phyloP scores from a whole-genome alignment of 2,329 filamentous ascomycete genomes.

The Colletotrichum sp. region DNA sequence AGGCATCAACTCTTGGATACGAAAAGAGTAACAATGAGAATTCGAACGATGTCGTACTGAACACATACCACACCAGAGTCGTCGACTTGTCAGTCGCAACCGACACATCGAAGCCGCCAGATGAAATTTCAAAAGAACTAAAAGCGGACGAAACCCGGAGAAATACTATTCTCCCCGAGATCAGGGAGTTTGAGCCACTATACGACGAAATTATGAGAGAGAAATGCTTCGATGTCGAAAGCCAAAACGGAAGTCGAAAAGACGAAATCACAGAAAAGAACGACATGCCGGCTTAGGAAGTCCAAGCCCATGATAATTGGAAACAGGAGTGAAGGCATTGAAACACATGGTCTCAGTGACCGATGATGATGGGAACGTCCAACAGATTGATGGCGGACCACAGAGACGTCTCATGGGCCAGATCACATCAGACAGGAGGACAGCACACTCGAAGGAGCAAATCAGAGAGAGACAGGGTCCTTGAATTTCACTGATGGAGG shows the following conservation, averaged over 20 bases:
- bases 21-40: not conserved
- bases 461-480: not conserved
- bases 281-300: not conserved
- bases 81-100: not conserved
- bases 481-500: fast-evolving
- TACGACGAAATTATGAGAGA: not conserved
- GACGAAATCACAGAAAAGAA: not conserved
- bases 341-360: not conserved
- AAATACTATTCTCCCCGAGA: not conserved
- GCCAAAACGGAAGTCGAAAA: not conserved
- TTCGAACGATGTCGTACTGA: not conserved
- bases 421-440: not conserved
- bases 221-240: not conserved
- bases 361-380: not conserved
- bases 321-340: not conserved
- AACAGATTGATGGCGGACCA: not conserved
- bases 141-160: not conserved
- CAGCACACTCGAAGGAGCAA: not conserved
- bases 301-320: not conserved
- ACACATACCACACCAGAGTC: not conserved
- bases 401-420: not conserved
- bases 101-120: not conserved
- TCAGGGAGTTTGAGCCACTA: not conserved
- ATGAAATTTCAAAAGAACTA: not conserved
- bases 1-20: slow-evolving; percentile 4